Evolutionary conservation across 352 stramenopile species (phyloP).

Genomic region (Globisporangium emineosum): DNA sequence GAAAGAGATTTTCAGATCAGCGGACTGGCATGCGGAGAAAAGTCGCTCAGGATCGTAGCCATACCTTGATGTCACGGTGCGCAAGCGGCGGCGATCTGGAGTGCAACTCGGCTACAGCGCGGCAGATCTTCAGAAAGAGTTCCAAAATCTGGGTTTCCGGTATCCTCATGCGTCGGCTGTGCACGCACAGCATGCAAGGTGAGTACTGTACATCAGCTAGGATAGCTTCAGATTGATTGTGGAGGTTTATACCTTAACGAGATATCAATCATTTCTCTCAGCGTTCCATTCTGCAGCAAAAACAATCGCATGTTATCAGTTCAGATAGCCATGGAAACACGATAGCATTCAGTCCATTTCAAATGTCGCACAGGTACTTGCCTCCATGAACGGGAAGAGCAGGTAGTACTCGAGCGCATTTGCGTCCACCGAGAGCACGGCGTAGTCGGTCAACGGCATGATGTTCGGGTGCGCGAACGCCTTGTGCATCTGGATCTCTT

Average conservation of each 20-base stretch:
- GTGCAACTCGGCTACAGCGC: conserved; percentile 77
- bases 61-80: conserved; percentile 87
- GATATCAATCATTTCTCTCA: conserved; percentile 83
- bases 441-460: conserved; percentile 81
- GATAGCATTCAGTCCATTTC: no score
- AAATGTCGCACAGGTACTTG: conserved; percentile 11
- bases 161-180: conserved; percentile 41
- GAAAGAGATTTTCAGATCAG: not conserved
- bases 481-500: conserved; percentile 80
- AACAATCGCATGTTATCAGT: not conserved
- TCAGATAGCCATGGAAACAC: not conserved
- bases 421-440: conserved; percentile 45
- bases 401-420: conserved; percentile 74
- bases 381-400: conserved; percentile 85
- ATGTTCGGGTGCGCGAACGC: conserved; percentile 76
- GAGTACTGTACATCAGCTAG: not conserved
- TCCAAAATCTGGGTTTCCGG: conserved; percentile 68
- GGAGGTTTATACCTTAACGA: conserved; percentile 36
- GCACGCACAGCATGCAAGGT: not conserved
- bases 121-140: conserved; percentile 82
- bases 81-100: conserved; percentile 61
- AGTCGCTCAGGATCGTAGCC: not conserved
- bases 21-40: not conserved
- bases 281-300: conserved; percentile 60
- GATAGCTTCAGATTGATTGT: not conserved